These are phyloP conservation scores for Cadophora luteo-olivacea DNA, from an alignment of 2,329 filamentous ascomycete genomes.

Conservation along the genomic window DNA sequence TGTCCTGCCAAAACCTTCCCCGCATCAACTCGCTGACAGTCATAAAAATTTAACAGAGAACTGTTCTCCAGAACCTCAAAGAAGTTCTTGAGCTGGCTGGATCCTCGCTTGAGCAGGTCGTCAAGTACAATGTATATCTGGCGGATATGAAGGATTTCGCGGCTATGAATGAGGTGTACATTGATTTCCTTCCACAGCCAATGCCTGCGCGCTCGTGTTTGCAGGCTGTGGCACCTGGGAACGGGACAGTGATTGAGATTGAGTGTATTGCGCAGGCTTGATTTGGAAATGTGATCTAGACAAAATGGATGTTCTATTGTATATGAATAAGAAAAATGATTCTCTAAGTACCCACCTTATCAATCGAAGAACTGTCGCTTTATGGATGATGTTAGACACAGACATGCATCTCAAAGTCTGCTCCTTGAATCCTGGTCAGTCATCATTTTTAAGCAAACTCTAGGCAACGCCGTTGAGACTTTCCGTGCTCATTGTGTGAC, in stretches of 20 bases:
- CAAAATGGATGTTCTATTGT: neutral
- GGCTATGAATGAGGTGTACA: slow-evolving; percentile 51
- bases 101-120: slow-evolving; percentile 41
- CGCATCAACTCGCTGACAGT: neutral
- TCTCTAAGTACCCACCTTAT: neutral
- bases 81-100: slow-evolving; percentile 43
- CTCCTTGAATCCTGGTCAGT: too few relatives aligned
- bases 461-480: too few relatives aligned
- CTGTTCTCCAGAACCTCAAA: slow-evolving; percentile 42
- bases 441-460: too few relatives aligned
- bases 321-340: neutral
- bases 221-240: slow-evolving; percentile 49
- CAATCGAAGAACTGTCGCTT: too few relatives aligned
- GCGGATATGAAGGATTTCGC: slow-evolving; percentile 43
- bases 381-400: too few relatives aligned
- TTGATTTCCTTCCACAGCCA: slow-evolving; percentile 49
- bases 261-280: slow-evolving; percentile 52
- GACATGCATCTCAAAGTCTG: too few relatives aligned
- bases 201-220: slow-evolving; percentile 52
- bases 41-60: slow-evolving; percentile 35
- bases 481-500: too few relatives aligned
- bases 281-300: neutral
- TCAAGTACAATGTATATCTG: slow-evolving; percentile 44
- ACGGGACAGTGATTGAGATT: slow-evolving; percentile 52
- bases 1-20: neutral